Percentiles rank a stretch among this genome's conserved stretches.
Evolutionary conservation across 73 alveolate species (phyloP).

Genomic region (Stentor roeselii): DNA sequence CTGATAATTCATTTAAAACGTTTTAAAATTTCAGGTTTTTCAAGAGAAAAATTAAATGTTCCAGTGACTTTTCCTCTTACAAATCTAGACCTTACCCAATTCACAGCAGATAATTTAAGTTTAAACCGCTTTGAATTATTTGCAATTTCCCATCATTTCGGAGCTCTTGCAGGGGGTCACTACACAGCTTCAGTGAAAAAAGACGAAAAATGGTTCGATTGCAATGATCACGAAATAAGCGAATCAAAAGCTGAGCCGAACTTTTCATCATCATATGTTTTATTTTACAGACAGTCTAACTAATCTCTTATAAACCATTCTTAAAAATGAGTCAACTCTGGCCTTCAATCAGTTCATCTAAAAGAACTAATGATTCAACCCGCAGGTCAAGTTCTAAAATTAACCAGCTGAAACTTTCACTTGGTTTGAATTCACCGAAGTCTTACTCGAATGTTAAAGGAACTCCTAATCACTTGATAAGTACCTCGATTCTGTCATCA

Average conservation of each 20-base stretch:
- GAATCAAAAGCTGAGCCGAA: not conserved
- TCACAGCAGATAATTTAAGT: constrained; percentile 31
- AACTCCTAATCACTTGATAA: not conserved
- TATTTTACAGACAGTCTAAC: constrained; percentile 15
- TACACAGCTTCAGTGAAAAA: constrained; percentile 94
- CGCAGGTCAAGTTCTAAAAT: not conserved
- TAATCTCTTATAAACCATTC: too few relatives aligned
- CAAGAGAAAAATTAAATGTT: constrained; percentile 64
- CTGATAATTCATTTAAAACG: constrained; percentile 78
- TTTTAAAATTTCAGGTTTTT: constrained; percentile 57
- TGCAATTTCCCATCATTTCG: constrained; percentile 97
- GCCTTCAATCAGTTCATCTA: not conserved
- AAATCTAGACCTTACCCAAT: constrained; percentile 66
- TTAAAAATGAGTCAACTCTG: not conserved
- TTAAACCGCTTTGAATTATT: constrained; percentile 72
- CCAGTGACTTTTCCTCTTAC: constrained; percentile 59
- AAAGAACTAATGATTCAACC: not conserved
- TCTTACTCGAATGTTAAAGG: not conserved
- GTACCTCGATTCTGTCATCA: not conserved
- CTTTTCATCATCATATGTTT: not conserved
- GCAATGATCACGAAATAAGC: constrained; percentile 78
- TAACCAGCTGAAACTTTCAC: not conserved
- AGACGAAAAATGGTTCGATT: constrained; percentile 87
- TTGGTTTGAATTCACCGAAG: not conserved
- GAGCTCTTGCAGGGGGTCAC: constrained; percentile 95